phyloP scores from a whole-genome alignment of 1,139 yeast species.

The Geotrichum carabidarum region DNA sequence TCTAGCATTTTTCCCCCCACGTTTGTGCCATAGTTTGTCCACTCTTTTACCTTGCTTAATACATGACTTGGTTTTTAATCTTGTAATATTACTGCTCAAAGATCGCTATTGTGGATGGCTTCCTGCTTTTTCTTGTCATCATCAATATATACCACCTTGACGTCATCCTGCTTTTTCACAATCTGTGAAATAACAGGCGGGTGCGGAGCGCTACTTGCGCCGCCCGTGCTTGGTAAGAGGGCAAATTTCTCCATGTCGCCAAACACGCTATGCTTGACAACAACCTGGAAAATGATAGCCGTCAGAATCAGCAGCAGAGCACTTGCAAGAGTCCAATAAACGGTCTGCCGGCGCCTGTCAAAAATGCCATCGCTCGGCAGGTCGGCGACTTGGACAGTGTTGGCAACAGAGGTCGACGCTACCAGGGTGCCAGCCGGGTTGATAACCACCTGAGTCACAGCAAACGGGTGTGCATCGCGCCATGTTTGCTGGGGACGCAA shows the following conservation, averaged over 20 bases:
- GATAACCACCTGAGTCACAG: slow-evolving; percentile 69
- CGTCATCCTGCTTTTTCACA: slow-evolving; percentile 1
- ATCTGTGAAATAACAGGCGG: background rate
- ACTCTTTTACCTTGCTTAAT: no score
- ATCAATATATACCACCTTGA: background rate
- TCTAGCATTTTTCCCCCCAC: background rate
- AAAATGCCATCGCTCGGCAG: slow-evolving; percentile 50
- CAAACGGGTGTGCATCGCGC: slow-evolving; percentile 67
- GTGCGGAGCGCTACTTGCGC: background rate
- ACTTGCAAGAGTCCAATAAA: slow-evolving; percentile 46
- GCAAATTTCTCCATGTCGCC: slow-evolving; percentile 11
- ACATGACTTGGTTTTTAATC: no score
- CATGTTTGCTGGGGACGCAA: slow-evolving; percentile 49
- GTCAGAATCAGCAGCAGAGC: slow-evolving; percentile 43
- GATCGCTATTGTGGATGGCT: no score
- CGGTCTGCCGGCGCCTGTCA: slow-evolving; percentile 41
- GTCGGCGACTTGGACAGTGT: slow-evolving; percentile 58
- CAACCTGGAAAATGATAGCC: slow-evolving; percentile 40
- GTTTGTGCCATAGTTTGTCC: background rate
- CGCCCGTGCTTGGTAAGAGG: background rate
- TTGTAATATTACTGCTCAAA: no score
- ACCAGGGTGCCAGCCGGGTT: slow-evolving; percentile 64
- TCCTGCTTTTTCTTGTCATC: background rate
- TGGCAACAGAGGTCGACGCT: slow-evolving; percentile 79
- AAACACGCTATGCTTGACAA: slow-evolving; percentile 34